A percentile compares a stretch with the other conserved stretches of the same genome.
These are phyloP conservation scores for Trametes cubensis DNA, from an alignment of 768 basidiomycete species.

Conservation along the genomic window DNA sequence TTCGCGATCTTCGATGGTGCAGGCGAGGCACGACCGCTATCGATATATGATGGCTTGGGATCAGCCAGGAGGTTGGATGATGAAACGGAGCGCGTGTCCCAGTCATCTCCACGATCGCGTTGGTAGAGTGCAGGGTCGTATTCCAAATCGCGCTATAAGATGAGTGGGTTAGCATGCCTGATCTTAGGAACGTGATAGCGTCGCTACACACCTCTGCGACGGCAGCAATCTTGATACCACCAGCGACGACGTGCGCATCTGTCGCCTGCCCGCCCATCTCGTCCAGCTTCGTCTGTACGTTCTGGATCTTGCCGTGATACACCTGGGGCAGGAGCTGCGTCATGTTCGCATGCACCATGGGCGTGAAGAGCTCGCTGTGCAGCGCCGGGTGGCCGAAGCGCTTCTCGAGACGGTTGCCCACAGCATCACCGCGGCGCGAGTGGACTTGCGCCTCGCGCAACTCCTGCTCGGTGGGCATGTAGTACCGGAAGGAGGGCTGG, in stretches of 20 bases:
- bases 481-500: slow-evolving; percentile 73
- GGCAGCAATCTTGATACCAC: slow-evolving; percentile 82
- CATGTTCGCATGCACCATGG: slow-evolving; percentile 86
- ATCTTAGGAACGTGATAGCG: background rate
- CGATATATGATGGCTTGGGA: slow-evolving; percentile 43
- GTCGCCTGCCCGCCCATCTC: slow-evolving; percentile 81
- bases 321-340: slow-evolving; percentile 76
- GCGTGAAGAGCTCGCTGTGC: slow-evolving; percentile 83
- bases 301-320: slow-evolving; percentile 71
- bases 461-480: slow-evolving; percentile 81
- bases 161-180: background rate
- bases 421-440: slow-evolving; percentile 74
- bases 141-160: slow-evolving; percentile 63
- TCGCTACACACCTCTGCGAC: slow-evolving; percentile 62
- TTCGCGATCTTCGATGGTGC: slow-evolving; percentile 41
- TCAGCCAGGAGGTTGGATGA: slow-evolving; percentile 57
- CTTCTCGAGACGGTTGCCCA: slow-evolving; percentile 76
- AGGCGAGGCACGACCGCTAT: slow-evolving; percentile 43
- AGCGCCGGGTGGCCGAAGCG: slow-evolving; percentile 96
- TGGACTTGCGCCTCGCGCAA: slow-evolving; percentile 73
- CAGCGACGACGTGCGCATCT: slow-evolving; percentile 73
- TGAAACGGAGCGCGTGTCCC: slow-evolving; percentile 80
- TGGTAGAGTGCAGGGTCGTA: slow-evolving; percentile 80
- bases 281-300: slow-evolving; percentile 63
- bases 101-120: slow-evolving; percentile 87